These are phyloP conservation scores for Dothideomycetidae sp. DNA, from an alignment of 2,329 filamentous ascomycete genomes.

Conservation along the genomic window DNA sequence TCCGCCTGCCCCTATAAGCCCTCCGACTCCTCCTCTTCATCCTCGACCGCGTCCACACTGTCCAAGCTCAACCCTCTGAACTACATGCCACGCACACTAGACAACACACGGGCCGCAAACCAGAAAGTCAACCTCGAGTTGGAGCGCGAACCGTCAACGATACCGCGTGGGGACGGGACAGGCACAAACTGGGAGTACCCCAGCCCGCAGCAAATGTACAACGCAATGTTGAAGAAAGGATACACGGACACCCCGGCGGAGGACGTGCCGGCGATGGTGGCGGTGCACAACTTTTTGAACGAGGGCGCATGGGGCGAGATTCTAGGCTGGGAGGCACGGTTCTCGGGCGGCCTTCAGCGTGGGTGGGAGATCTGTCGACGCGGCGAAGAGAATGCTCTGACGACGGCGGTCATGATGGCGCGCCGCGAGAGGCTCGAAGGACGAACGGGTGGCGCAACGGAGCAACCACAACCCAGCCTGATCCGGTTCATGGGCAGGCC, in stretches of 20 bases:
- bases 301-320: constrained; percentile 97
- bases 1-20: constrained; percentile 37
- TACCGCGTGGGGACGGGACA: constrained; percentile 64
- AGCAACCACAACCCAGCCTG: constrained; percentile 51
- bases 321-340: constrained; percentile 81
- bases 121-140: constrained; percentile 66
- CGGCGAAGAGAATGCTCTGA: constrained; percentile 22
- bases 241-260: constrained; percentile 89
- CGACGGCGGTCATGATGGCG: constrained; percentile 16
- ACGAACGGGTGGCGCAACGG: constrained; percentile 9
- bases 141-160: constrained; percentile 70
- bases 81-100: constrained; percentile 85
- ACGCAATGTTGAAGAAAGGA: constrained; percentile 88
- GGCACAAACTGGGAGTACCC: constrained; percentile 92
- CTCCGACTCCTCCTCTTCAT: constrained; percentile 19
- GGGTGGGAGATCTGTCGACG: constrained; percentile 22
- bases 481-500: constrained; percentile 81
- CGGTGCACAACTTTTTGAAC: constrained; percentile 95
- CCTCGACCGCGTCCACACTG: constrained; percentile 35
- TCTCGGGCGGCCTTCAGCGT: constrained; percentile 54
- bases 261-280: constrained; percentile 91
- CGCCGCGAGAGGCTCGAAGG: constrained; percentile 13
- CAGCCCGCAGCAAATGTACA: constrained; percentile 98
- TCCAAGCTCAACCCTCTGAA: constrained; percentile 70
- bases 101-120: constrained; percentile 57